Evolutionary conservation across 164 flowering plant genomes (phyloP), one percentile per base, ranked within the genome.

Genomic region (Cinnamomum chago): DNA sequence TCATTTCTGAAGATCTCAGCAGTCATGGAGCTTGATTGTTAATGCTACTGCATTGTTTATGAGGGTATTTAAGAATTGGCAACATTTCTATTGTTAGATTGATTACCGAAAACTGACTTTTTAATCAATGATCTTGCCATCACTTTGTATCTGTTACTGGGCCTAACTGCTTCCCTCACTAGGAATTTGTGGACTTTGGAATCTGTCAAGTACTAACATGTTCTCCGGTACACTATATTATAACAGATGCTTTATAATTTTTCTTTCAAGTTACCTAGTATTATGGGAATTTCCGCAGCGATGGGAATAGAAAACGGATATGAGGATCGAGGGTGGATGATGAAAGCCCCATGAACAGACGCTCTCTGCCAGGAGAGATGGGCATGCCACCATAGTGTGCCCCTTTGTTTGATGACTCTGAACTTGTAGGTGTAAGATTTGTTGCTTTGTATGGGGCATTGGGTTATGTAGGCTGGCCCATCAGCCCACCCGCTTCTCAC

Each of bases 341-440:
- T 82, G 72, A 90, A 76, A 62, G 89, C 89, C 7, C 93, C 93
- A 71, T 90, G 58, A 58, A 90, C 83, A 12, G 93, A 73, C 22
- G 88, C 90, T 23, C 93, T 78, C 33, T 83, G 91, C 93, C 91
- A 88, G 0, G 79, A 64, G 60, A 70, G 30, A 67, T 89, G 93
- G 18, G 93, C 87, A 76, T 89, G 93, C 93, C 91, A 89, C 62
- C 78, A 70, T 0, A 89, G 84, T 2, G 90, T 88, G 60, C 93
- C 93, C 70, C 84, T 84, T 28, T 88, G 90, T 47, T 68, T 75
- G 0, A 55, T 67, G 9, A 85, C 83, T 0, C 47, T 82, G 86
- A 89, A 88, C 67, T 77, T 83, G 85, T 85, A 89, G 0, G 87
- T 86, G 76, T 89, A 89, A 51, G 82, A 73, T 27, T 81, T 72